A percentile compares a stretch with the other conserved stretches of the same genome.
Evolutionary conservation across 192 early-diverging fungal species (phyloP).

Genomic region (Entomortierella lignicola): DNA sequence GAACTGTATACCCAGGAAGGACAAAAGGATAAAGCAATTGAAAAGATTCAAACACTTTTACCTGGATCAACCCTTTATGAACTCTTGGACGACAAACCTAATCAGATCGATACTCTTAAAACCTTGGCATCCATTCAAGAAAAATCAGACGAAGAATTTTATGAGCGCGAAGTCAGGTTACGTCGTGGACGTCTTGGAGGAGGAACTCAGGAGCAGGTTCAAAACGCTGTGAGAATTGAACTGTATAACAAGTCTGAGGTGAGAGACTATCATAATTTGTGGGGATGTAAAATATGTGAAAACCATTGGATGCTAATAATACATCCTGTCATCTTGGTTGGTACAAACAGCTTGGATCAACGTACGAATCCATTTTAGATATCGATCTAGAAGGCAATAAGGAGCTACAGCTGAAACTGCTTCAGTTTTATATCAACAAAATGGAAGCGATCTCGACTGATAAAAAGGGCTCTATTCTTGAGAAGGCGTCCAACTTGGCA

Average conservation of each 20-base stretch:
- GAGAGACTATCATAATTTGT: not conserved
- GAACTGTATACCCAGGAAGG: conserved; percentile 59
- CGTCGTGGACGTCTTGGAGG: conserved; percentile 78
- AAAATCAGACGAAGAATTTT: conserved; percentile 50
- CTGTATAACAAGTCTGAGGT: conserved; percentile 70
- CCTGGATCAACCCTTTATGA: conserved; percentile 60
- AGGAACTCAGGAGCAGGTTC: conserved; percentile 68
- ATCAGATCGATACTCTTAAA: conserved; percentile 46
- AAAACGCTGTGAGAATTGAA: conserved; percentile 73
- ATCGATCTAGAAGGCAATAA: conserved; percentile 25
- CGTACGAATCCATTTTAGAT: conserved; percentile 50
- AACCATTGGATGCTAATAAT: too few species aligned
- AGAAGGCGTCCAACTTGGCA: conserved; percentile 52
- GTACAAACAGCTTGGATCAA: conserved; percentile 41
- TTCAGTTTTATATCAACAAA: conserved; percentile 55
- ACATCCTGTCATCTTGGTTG: too few species aligned
- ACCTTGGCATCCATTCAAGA: conserved; percentile 48
- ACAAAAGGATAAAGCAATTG: conserved; percentile 38
- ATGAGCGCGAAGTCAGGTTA: conserved; percentile 70
- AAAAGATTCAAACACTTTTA: conserved; percentile 53
- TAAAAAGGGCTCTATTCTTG: conserved; percentile 29
- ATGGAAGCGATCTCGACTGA: conserved; percentile 19
- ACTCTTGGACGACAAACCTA: conserved; percentile 48
- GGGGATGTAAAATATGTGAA: too few species aligned
- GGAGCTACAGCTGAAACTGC: conserved; percentile 32